Percentiles rank a stretch among this genome's conserved stretches.
These are phyloP conservation scores for Leishmania tropica DNA, from an alignment of 208 protist genomes.

Conservation along the genomic window DNA sequence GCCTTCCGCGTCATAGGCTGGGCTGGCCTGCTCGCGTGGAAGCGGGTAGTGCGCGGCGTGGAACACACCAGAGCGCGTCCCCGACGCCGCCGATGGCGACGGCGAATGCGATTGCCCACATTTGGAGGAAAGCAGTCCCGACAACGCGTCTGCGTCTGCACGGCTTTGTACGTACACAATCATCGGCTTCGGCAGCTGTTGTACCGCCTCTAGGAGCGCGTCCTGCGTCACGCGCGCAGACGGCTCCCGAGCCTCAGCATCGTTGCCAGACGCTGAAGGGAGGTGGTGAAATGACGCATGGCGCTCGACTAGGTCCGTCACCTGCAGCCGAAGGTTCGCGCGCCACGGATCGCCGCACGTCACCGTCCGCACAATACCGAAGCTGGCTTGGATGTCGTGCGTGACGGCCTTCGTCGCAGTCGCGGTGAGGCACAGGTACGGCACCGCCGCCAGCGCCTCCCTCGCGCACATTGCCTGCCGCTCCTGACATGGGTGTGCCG, in stretches of 20 bases:
- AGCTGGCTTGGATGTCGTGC: slow-evolving; percentile 66
- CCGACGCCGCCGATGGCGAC: not conserved
- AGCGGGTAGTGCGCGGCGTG: slow-evolving; percentile 12
- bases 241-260: slow-evolving; percentile 22
- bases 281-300: slow-evolving; percentile 18
- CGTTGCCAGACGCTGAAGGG: not conserved
- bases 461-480: not conserved
- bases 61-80: not conserved
- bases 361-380: slow-evolving; percentile 70
- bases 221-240: slow-evolving; percentile 52
- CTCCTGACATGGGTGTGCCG: not conserved
- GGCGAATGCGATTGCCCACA: not conserved
- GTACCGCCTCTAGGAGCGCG: slow-evolving; percentile 61
- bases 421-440: slow-evolving; percentile 88
- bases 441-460: slow-evolving; percentile 10
- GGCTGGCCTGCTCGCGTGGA: not conserved
- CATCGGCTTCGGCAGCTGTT: slow-evolving; percentile 81
- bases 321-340: slow-evolving; percentile 65
- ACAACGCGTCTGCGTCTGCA: slow-evolving; percentile 79
- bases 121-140: slow-evolving; percentile 51
- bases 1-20: not conserved
- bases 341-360: slow-evolving; percentile 46
- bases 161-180: slow-evolving; percentile 86
- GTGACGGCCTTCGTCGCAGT: slow-evolving; percentile 80
- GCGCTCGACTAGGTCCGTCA: slow-evolving; percentile 38